Evolutionary conservation across 2,329 filamentous ascomycete species (phyloP).

Genomic region (Ciborinia camelliae): DNA sequence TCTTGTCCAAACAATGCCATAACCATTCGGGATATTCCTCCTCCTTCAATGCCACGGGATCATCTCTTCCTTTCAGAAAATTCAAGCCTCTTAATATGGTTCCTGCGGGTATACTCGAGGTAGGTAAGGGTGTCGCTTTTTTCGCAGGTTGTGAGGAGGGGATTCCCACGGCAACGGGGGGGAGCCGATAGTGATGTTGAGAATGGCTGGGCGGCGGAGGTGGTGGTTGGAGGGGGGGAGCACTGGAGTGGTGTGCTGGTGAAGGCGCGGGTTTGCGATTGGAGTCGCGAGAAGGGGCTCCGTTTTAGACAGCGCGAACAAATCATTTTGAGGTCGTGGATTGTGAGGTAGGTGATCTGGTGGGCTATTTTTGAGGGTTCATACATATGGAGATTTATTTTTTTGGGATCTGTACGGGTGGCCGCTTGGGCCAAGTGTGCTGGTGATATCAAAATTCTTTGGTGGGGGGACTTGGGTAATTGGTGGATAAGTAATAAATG

Average conservation of each 20-base stretch:
- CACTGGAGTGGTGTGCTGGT: conserved; percentile 16
- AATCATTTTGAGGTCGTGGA: conserved; percentile 34
- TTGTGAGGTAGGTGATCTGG: conserved; percentile 14
- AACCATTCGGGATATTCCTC: conserved; percentile 78
- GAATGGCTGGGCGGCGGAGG: conserved; percentile 35
- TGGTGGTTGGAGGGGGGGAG: conserved; percentile 31
- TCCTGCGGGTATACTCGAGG: conserved; percentile 49
- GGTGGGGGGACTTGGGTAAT: conserved; percentile 3
- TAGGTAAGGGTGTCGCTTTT: conserved; percentile 21
- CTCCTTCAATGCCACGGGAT: conserved; percentile 72
- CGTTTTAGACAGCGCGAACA: conserved; percentile 48
- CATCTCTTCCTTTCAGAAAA: conserved; percentile 68
- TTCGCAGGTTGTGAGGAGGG: background rate
- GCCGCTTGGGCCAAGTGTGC: conserved; percentile 20
- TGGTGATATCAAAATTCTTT: conserved; percentile 29
- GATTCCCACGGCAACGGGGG: conserved; percentile 23
- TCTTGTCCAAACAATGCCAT: conserved; percentile 66
- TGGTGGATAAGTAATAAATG: background rate
- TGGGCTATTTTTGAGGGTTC: conserved; percentile 30
- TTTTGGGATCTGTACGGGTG: conserved; percentile 31
- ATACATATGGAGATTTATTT: conserved; percentile 27
- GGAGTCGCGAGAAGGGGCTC: conserved; percentile 32
- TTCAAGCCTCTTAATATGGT: conserved; percentile 71
- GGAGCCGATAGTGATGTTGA: conserved; percentile 36
- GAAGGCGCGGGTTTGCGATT: conserved; percentile 22